Evolutionary conservation across 352 stramenopile species (phyloP).

Genomic region (Phytophthora rubi): DNA sequence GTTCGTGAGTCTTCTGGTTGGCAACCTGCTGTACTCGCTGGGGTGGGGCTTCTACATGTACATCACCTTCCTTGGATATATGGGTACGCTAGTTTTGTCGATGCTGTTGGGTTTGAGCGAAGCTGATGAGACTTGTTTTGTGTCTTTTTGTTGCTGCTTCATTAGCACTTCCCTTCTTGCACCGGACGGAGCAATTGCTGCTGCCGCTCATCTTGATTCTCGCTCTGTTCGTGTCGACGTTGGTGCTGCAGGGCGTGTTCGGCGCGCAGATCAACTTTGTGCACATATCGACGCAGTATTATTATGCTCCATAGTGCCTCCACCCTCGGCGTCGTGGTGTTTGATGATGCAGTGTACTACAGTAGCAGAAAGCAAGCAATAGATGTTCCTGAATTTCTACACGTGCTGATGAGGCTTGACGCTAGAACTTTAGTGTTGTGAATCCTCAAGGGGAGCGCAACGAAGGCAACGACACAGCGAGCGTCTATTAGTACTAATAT

Average conservation of each 20-base stretch:
- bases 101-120: background rate
- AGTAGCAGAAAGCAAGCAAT: slow-evolving; percentile 21
- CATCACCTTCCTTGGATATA: slow-evolving; percentile 98
- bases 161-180: slow-evolving; percentile 88
- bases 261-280: slow-evolving; percentile 73
- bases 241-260: slow-evolving; percentile 79
- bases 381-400: slow-evolving; percentile 28
- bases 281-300: slow-evolving; percentile 81
- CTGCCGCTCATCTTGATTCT: slow-evolving; percentile 83
- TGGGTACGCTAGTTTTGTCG: slow-evolving; percentile 57
- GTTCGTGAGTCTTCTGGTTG: slow-evolving; percentile 90
- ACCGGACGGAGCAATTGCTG: slow-evolving; percentile 91
- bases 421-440: background rate
- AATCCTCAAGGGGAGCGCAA: background rate
- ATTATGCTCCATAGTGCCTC: slow-evolving; percentile 65
- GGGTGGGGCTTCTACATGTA: slow-evolving; percentile 97
- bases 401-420: background rate
- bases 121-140: slow-evolving; percentile 5
- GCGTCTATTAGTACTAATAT: slow-evolving; percentile 32
- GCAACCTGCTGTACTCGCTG: slow-evolving; percentile 94
- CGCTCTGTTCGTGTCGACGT: slow-evolving; percentile 80
- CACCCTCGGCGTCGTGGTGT: slow-evolving; percentile 2
- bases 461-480: slow-evolving; percentile 16
- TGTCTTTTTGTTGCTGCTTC: background rate
- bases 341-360: background rate